Evolutionary conservation across 2,329 filamentous ascomycete genomes (phyloP).

Genomic region (Phialophora chinensis): DNA sequence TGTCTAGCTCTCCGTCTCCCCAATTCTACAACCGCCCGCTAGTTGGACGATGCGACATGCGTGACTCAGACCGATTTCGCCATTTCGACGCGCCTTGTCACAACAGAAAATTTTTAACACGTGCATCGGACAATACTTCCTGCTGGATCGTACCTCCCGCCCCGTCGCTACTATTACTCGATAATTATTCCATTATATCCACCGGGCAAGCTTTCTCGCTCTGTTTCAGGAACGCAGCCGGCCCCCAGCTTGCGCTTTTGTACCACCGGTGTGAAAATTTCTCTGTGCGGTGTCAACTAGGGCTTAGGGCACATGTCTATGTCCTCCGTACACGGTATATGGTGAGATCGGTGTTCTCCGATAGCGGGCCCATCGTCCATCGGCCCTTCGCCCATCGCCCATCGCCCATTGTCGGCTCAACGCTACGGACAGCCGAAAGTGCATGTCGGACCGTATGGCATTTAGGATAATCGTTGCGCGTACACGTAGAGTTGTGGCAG

Average conservation of each 20-base stretch:
- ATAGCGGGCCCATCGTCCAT: neutral
- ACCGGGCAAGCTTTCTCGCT: constrained; percentile 17
- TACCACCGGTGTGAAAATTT: constrained; percentile 17
- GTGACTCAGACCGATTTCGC: constrained; percentile 28
- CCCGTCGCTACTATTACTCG: constrained; percentile 28
- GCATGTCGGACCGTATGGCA: neutral
- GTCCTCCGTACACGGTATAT: neutral
- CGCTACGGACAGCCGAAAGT: constrained; percentile 1
- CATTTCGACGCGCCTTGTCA: constrained; percentile 9
- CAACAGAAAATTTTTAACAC: constrained; percentile 28
- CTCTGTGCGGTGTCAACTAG: neutral
- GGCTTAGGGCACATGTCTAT: neutral
- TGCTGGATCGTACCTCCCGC: constrained; percentile 18
- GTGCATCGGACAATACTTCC: constrained; percentile 17
- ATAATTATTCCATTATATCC: constrained; percentile 35
- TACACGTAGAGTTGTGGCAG: neutral
- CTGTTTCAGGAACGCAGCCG: neutral
- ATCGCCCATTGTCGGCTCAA: too few species aligned
- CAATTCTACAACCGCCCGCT: neutral
- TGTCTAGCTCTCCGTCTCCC: neutral
- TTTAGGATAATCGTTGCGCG: neutral
- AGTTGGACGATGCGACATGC: constrained; percentile 26
- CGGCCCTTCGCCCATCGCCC: neutral
- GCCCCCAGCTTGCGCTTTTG: neutral
- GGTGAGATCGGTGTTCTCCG: constrained; percentile 16